These are phyloP conservation scores for Chlorella ohadii DNA, from an alignment of 139 green algal genomes.

Conservation along the genomic window DNA sequence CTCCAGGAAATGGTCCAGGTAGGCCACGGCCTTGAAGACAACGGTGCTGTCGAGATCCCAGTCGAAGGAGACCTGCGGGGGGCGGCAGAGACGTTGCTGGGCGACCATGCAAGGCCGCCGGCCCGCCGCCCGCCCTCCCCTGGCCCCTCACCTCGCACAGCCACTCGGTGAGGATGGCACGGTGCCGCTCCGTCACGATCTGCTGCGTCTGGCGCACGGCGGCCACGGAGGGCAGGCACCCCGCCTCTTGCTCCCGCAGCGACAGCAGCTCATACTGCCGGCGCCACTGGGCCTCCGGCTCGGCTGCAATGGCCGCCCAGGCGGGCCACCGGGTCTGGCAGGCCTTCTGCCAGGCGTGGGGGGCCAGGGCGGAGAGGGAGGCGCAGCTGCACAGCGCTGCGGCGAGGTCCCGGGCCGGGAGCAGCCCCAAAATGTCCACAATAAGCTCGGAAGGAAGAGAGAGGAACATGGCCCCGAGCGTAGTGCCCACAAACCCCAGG, in stretches of 20 bases:
- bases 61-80: constrained; percentile 65
- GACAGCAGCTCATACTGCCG: constrained; percentile 57
- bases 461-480: neutral
- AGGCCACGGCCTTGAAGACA: constrained; percentile 63
- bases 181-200: constrained; percentile 48
- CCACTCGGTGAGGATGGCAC: constrained; percentile 61
- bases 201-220: constrained; percentile 43
- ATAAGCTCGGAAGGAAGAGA: constrained; percentile 50
- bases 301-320: constrained; percentile 39
- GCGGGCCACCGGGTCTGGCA: constrained; percentile 55
- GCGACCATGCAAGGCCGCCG: neutral
- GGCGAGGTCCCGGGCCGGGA: constrained; percentile 41
- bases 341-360: constrained; percentile 46
- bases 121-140: neutral
- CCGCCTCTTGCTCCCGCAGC: constrained; percentile 50
- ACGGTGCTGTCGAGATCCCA: constrained; percentile 69
- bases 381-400: constrained; percentile 44
- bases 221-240: constrained; percentile 16
- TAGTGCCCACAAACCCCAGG: constrained; percentile 11
- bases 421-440: constrained; percentile 45
- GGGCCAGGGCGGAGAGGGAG: constrained; percentile 13
- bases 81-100: constrained; percentile 5
- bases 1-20: constrained; percentile 67
- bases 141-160: constrained; percentile 55
- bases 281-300: constrained; percentile 46